These are phyloP conservation scores for Pseudopediastrum boryanum DNA, from an alignment of 139 green algal genomes.

Conservation along the genomic window DNA sequence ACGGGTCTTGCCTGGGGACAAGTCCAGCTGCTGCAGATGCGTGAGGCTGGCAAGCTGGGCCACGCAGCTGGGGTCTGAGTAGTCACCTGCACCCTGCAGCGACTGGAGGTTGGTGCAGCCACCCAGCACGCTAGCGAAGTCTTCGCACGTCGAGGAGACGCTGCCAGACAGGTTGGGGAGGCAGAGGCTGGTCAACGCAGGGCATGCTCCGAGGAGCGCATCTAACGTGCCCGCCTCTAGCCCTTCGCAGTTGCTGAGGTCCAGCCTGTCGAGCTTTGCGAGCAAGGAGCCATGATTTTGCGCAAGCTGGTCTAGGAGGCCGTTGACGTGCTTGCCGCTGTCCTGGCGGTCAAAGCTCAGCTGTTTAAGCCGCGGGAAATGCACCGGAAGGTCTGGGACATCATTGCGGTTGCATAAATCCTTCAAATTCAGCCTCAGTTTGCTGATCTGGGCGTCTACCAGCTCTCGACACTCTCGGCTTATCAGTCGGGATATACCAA, in stretches of 20 bases:
- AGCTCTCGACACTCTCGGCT: conserved; percentile 22
- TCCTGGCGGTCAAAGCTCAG: conserved; percentile 15
- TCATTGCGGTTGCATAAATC: not conserved
- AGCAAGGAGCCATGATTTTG: conserved; percentile 15
- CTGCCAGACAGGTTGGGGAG: too few species aligned
- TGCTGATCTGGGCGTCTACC: not conserved
- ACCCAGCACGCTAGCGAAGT: too few species aligned
- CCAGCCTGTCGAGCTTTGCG: not conserved
- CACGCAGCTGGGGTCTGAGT: not conserved
- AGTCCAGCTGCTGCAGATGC: not conserved
- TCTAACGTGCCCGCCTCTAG: not conserved
- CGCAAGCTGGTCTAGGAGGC: not conserved
- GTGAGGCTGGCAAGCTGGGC: not conserved
- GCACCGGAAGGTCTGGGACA: not conserved
- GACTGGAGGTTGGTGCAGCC: not conserved
- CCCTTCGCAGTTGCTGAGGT: conserved; percentile 4
- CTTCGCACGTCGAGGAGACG: too few species aligned
- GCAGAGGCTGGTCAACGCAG: too few species aligned
- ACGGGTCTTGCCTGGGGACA: not conserved
- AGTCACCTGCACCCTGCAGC: conserved; percentile 20
- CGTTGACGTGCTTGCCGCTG: not conserved
- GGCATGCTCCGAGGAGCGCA: too few species aligned
- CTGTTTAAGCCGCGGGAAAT: conserved; percentile 1
- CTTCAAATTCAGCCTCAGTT: not conserved
- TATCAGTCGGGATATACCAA: conserved; percentile 10